These are phyloP conservation scores for Lactarius vividus DNA, from an alignment of 768 basidiomycete species.

Conservation along the genomic window DNA sequence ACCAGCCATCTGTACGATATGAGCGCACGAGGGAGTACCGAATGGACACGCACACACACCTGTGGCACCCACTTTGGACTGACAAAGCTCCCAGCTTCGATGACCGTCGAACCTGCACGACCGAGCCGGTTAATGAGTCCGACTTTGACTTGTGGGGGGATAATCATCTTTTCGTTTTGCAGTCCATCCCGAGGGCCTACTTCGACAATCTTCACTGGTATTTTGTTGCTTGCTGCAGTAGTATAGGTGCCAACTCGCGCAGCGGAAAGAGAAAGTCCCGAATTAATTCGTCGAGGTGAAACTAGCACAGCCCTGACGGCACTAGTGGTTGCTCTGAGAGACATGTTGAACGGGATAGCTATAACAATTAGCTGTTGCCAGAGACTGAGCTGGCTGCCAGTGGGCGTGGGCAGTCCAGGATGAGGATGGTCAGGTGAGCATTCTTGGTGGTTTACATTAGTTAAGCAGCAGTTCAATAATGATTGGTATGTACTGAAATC, in stretches of 20 bases:
- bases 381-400: too few species aligned
- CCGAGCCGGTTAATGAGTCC: slow-evolving; percentile 77
- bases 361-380: too few species aligned
- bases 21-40: background rate
- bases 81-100: slow-evolving; percentile 89
- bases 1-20: slow-evolving; percentile 70
- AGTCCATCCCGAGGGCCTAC: slow-evolving; percentile 90
- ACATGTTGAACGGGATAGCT: slow-evolving; percentile 1
- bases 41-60: slow-evolving; percentile 40
- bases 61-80: slow-evolving; percentile 94
- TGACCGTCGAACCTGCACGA: slow-evolving; percentile 59
- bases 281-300: background rate
- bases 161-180: slow-evolving; percentile 78
- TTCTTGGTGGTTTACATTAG: too few species aligned
- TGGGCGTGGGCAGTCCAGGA: too few species aligned
- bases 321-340: slow-evolving; percentile 3
- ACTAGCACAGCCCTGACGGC: background rate
- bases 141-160: slow-evolving; percentile 71
- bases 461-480: too few species aligned
- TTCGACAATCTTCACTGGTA: slow-evolving; percentile 70
- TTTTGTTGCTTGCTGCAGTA: slow-evolving; percentile 16
- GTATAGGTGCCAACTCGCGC: slow-evolving; percentile 3
- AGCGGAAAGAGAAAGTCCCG: background rate
- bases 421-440: too few species aligned
- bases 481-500: too few species aligned